Percentiles rank a stretch among this genome's conserved stretches.
Conservation (phyloP, 306 rosid species). For the Ormosia emarginata region DNA sequence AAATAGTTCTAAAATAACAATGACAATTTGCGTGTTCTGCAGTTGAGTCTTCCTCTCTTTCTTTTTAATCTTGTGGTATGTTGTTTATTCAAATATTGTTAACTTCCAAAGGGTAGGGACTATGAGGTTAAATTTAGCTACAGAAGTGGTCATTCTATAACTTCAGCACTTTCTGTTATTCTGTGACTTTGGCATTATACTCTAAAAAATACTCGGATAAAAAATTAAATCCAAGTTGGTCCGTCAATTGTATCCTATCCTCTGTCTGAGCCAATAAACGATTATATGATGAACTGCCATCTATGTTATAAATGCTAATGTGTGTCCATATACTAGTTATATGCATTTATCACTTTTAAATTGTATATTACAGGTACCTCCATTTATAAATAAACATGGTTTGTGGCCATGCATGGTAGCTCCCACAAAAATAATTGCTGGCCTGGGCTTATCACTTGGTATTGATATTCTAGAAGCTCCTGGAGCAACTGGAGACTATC, state of each 20-base stretch:
- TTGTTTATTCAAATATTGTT: not conserved
- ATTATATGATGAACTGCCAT: not conserved
- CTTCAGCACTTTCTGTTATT: not conserved
- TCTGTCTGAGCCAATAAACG: not conserved
- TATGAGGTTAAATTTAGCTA: not conserved
- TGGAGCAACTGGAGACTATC: conserved; percentile 95
- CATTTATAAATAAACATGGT: conserved; percentile 72
- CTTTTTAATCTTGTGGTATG: not conserved
- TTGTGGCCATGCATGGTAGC: conserved; percentile 96
- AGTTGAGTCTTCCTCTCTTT: not conserved
- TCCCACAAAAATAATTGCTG: conserved; percentile 95
- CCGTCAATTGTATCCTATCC: not conserved
- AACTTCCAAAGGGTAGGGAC: not conserved
- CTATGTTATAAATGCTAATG: not conserved
- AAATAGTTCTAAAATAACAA: not conserved
- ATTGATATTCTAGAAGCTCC: conserved; percentile 96
- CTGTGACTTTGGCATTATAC: not conserved
- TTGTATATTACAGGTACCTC: conserved; percentile 60
- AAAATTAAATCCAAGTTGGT: not conserved
- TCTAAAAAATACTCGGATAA: not conserved
- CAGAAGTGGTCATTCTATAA: not conserved
- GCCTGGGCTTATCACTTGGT: conserved; percentile 88
- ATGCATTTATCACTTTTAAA: not conserved
- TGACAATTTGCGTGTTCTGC: not conserved
- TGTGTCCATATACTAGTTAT: not conserved